Conservation (phyloP, 1,284 basidiomycete genomes). For the Chiua sp. region DNA sequence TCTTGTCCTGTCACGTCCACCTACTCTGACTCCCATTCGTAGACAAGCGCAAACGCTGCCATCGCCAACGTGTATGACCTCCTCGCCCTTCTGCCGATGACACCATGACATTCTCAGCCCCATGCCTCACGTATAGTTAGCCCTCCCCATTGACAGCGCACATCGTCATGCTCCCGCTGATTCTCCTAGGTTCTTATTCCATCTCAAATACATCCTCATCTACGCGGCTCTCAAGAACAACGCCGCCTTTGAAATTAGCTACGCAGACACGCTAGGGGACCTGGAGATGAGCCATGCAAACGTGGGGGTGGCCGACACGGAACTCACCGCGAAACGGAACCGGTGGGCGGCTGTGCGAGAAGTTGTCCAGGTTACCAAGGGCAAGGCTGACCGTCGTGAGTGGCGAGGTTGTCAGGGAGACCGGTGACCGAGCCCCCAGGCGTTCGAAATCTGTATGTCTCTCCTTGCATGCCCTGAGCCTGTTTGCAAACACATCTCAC, state of each 20-base stretch:
- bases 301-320: no score
- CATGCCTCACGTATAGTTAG: slow-evolving; percentile 81
- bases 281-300: no score
- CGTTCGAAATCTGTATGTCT: slow-evolving; percentile 71
- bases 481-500: background rate
- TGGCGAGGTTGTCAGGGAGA: no score
- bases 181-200: slow-evolving; percentile 77
- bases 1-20: background rate
- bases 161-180: slow-evolving; percentile 84
- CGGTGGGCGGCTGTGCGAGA: no score
- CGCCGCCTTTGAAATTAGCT: slow-evolving; percentile 80
- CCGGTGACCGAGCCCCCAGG: slow-evolving; percentile 84
- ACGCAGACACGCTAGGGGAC: no score
- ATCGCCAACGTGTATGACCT: slow-evolving; percentile 74
- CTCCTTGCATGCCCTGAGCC: slow-evolving; percentile 1
- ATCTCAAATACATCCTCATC: slow-evolving; percentile 82
- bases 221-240: slow-evolving; percentile 84
- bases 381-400: no score
- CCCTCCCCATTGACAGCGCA: slow-evolving; percentile 82
- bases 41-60: slow-evolving; percentile 65
- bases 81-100: slow-evolving; percentile 76
- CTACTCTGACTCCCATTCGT: background rate
- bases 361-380: no score
- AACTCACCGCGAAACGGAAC: no score
- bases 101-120: slow-evolving; percentile 74